Evolutionary conservation across 2,329 filamentous ascomycete species (phyloP).

Genomic region (Sporothrix brunneoviolacea): DNA sequence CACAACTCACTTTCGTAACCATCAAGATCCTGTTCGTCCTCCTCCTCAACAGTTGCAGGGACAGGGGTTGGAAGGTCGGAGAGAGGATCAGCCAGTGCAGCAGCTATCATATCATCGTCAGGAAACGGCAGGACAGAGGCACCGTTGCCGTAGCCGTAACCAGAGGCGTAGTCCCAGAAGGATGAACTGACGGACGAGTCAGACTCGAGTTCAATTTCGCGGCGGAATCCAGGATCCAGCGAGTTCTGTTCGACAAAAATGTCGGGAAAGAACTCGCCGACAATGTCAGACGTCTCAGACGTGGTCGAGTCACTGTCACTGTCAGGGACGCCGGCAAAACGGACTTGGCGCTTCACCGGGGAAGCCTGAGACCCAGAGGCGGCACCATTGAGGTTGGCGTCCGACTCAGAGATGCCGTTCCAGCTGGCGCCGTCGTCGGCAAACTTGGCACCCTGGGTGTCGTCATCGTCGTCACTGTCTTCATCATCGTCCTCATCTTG

Average conservation of each 20-base stretch:
- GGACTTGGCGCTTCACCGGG: slow-evolving; percentile 57
- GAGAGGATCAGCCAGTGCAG: background rate
- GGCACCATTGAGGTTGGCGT: slow-evolving; percentile 18
- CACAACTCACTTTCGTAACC: slow-evolving; percentile 55
- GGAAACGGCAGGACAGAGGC: slow-evolving; percentile 24
- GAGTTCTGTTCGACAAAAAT: slow-evolving; percentile 71
- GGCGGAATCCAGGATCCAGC: slow-evolving; percentile 64
- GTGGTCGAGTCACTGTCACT: slow-evolving; percentile 59
- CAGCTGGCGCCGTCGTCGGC: slow-evolving; percentile 38
- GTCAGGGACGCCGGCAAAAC: slow-evolving; percentile 61
- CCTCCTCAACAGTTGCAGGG: background rate
- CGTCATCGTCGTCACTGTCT: slow-evolving; percentile 32
- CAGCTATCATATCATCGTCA: slow-evolving; percentile 25
- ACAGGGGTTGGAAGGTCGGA: background rate
- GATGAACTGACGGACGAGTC: slow-evolving; percentile 52
- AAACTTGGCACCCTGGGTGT: slow-evolving; percentile 39
- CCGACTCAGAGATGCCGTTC: slow-evolving; percentile 38
- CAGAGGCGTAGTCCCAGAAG: slow-evolving; percentile 57
- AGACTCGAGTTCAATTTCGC: slow-evolving; percentile 63
- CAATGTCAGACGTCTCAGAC: slow-evolving; percentile 52
- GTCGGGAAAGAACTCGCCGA: slow-evolving; percentile 64
- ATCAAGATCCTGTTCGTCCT: slow-evolving; percentile 38
- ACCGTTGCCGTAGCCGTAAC: slow-evolving; percentile 28
- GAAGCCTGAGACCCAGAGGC: slow-evolving; percentile 18
- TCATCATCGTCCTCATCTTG: slow-evolving; percentile 30